phyloP scores from a whole-genome alignment of 495 filamentous ascomycete species.

The Neurospora tetraspora region DNA sequence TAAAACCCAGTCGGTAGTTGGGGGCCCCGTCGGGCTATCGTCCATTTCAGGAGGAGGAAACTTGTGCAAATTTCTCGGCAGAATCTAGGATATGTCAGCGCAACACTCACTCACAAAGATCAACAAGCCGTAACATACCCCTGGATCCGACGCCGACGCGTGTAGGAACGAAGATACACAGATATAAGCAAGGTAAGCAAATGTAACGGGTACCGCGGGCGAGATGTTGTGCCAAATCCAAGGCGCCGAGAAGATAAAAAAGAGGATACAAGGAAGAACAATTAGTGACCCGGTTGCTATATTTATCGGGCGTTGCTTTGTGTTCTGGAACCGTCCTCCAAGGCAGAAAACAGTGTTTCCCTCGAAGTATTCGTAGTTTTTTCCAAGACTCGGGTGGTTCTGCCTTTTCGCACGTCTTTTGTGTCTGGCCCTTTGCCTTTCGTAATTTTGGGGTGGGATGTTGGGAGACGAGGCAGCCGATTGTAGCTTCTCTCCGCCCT shows the following conservation, averaged over 20 bases:
- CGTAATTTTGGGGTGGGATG: conserved; percentile 29
- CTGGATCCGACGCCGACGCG: conserved; percentile 83
- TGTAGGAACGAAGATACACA: conserved; percentile 90
- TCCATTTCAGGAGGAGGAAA: conserved; percentile 47
- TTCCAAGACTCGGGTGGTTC: conserved; percentile 30
- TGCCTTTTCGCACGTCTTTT: conserved; percentile 10
- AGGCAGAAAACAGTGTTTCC: conserved; percentile 87
- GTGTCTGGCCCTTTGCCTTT: conserved; percentile 13
- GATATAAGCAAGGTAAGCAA: conserved; percentile 81
- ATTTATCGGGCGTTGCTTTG: conserved; percentile 82
- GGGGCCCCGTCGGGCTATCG: conserved; percentile 75
- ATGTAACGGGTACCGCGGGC: conserved; percentile 82
- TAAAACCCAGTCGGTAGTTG: conserved; percentile 83
- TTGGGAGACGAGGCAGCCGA: conserved; percentile 66
- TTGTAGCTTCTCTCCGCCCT: conserved; percentile 64
- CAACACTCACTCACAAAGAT: background rate
- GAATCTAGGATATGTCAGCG: conserved; percentile 44
- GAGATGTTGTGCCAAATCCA: conserved; percentile 89
- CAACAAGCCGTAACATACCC: conserved; percentile 48
- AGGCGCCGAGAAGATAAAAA: conserved; percentile 78
- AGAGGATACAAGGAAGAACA: conserved; percentile 65
- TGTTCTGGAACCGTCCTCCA: conserved; percentile 79
- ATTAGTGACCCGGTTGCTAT: conserved; percentile 74
- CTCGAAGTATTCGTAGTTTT: conserved; percentile 82
- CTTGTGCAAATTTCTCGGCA: conserved; percentile 68